Evolutionary conservation across 257 asterid species (phyloP).

Genomic region (Przewalskia tangutica): DNA sequence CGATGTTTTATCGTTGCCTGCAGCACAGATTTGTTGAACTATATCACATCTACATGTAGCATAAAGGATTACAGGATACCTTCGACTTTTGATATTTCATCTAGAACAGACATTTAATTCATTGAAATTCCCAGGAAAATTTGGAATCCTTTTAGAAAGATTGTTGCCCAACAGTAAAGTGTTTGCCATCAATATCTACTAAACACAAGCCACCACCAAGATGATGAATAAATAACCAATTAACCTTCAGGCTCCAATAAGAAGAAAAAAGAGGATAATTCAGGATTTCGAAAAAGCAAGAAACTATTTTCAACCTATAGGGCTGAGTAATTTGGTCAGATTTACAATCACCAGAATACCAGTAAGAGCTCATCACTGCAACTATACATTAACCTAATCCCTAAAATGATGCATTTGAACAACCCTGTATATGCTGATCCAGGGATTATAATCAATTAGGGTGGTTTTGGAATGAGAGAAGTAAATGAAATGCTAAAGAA

Average conservation of each 20-base stretch:
- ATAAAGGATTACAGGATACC: not conserved
- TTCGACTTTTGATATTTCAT: not conserved
- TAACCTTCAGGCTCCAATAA: not conserved
- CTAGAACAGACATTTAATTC: not conserved
- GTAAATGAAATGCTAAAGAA: not conserved
- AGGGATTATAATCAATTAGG: not conserved
- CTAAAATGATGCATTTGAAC: not conserved
- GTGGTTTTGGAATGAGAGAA: not conserved
- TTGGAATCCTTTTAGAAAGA: not conserved
- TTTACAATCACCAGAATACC: constrained; percentile 3
- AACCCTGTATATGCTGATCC: not conserved
- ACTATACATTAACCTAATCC: constrained; percentile 1
- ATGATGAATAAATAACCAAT: not conserved
- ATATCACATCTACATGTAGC: not conserved
- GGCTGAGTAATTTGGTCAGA: not conserved
- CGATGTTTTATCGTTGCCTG: not conserved
- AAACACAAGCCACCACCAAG: not conserved
- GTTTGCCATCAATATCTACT: not conserved
- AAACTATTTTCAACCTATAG: not conserved
- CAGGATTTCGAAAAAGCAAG: not conserved
- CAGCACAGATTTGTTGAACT: not conserved
- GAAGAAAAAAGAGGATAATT: not conserved
- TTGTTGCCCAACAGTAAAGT: not conserved
- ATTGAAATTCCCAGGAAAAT: not conserved
- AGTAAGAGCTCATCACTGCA: not conserved